phyloP scores from a whole-genome alignment of 345 rosid species.

The Murraya paniculata region DNA sequence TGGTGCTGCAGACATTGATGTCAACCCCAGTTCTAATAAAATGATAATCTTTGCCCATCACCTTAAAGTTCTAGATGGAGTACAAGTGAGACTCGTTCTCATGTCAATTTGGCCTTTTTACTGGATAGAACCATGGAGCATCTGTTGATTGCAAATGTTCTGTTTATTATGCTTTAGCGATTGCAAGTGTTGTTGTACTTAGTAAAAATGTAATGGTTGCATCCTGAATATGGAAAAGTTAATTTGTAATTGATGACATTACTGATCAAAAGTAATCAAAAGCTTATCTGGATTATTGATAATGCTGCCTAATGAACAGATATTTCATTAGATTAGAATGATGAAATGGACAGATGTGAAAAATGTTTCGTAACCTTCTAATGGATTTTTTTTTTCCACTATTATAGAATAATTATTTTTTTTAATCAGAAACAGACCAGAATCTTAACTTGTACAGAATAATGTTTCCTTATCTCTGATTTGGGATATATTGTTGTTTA shows the following conservation, averaged over 20 bases:
- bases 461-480: not conserved
- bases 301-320: not conserved
- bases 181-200: not conserved
- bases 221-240: not conserved
- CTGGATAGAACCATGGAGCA: not conserved
- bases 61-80: constrained; percentile 86
- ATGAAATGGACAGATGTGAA: not conserved
- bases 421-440: not conserved
- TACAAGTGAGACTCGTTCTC: constrained; percentile 58
- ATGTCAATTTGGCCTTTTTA: not conserved
- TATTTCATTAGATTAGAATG: not conserved
- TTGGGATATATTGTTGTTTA: not conserved
- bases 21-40: constrained; percentile 46
- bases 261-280: not conserved
- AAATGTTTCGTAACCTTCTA: not conserved
- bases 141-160: not conserved
- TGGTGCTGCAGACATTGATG: constrained; percentile 39
- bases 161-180: not conserved
- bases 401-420: not conserved
- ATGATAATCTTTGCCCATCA: constrained; percentile 97
- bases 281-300: not conserved
- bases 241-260: not conserved
- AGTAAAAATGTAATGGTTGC: not conserved
- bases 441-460: not conserved
- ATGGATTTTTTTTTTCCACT: not conserved